These are phyloP conservation scores for Paraconiothyrium brasiliense DNA, from an alignment of 2,329 filamentous ascomycete species.

Conservation along the genomic window DNA sequence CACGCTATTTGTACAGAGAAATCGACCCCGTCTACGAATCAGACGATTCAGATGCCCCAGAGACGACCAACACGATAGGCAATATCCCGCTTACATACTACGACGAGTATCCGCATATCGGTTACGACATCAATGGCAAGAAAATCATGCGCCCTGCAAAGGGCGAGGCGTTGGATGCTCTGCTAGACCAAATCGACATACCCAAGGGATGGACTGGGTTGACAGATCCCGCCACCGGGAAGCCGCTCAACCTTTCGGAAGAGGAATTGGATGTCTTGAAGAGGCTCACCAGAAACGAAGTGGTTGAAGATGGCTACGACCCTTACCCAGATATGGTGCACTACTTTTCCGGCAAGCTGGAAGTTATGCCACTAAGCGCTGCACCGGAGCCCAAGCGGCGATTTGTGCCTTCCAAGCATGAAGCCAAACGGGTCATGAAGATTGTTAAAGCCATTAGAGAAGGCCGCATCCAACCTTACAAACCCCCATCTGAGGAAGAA, in stretches of 20 bases:
- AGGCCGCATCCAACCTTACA: constrained; percentile 91
- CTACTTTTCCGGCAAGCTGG: constrained; percentile 89
- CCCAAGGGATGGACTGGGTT: constrained; percentile 97
- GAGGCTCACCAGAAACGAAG: constrained; percentile 87
- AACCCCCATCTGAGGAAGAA: constrained; percentile 76
- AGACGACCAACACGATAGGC: constrained; percentile 88
- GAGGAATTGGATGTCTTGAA: constrained; percentile 90
- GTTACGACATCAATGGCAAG: constrained; percentile 98
- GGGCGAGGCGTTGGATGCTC: constrained; percentile 89
- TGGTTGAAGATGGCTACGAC: constrained; percentile 87
- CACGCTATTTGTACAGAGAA: constrained; percentile 90
- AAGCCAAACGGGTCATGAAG: constrained; percentile 96
- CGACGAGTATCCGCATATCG: constrained; percentile 97
- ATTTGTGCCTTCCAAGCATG: constrained; percentile 96
- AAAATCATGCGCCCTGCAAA: constrained; percentile 96
- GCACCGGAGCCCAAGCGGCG: constrained; percentile 95
- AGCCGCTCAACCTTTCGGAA: constrained; percentile 84
- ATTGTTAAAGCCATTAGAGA: constrained; percentile 95
- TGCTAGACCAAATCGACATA: constrained; percentile 95
- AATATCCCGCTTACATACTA: constrained; percentile 95
- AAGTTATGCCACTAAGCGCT: constrained; percentile 93
- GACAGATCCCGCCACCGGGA: constrained; percentile 92
- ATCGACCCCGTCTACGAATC: constrained; percentile 96
- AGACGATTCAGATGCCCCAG: constrained; percentile 87
- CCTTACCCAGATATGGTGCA: constrained; percentile 93